Evolutionary conservation across 73 alveolate genomes (phyloP).

Genomic region (Tetrahymena malaccensis): DNA sequence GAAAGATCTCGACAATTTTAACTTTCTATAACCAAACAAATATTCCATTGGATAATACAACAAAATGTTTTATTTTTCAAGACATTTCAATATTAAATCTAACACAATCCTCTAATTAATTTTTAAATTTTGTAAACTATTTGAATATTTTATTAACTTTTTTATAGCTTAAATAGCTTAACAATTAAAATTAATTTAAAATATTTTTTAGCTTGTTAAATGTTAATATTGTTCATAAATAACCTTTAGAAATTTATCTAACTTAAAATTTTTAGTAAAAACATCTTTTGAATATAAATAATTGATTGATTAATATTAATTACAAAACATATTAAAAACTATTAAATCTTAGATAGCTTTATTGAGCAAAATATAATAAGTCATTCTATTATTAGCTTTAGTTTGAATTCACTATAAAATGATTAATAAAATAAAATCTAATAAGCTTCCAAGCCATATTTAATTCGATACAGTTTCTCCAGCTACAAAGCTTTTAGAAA

Average conservation of each 20-base stretch:
- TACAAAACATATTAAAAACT: neutral
- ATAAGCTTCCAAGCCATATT: constrained; percentile 33
- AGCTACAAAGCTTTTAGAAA: constrained; percentile 32
- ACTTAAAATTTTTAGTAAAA: neutral
- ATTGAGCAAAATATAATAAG: neutral
- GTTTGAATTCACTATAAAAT: neutral
- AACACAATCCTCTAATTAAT: too few relatives aligned
- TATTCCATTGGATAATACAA: too few relatives aligned
- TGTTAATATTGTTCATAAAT: too few relatives aligned
- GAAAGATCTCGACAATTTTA: neutral
- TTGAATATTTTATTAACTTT: too few relatives aligned
- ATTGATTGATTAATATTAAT: neutral
- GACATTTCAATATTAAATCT: too few relatives aligned
- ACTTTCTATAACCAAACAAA: neutral
- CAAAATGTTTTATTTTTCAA: too few relatives aligned
- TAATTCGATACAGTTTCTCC: constrained; percentile 36
- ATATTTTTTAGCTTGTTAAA: neutral
- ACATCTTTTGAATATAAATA: neutral
- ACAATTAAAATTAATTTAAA: too few relatives aligned
- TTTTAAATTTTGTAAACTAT: too few relatives aligned
- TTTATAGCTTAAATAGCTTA: too few relatives aligned
- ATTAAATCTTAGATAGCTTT: neutral
- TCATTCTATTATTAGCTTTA: neutral
- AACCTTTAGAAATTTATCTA: neutral
- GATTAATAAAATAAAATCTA: constrained; percentile 18